Evolutionary conservation across 2,329 filamentous ascomycete genomes (phyloP), one percentile per base, ranked within the genome.

Genomic region (Aureobasidium mangrovei): DNA sequence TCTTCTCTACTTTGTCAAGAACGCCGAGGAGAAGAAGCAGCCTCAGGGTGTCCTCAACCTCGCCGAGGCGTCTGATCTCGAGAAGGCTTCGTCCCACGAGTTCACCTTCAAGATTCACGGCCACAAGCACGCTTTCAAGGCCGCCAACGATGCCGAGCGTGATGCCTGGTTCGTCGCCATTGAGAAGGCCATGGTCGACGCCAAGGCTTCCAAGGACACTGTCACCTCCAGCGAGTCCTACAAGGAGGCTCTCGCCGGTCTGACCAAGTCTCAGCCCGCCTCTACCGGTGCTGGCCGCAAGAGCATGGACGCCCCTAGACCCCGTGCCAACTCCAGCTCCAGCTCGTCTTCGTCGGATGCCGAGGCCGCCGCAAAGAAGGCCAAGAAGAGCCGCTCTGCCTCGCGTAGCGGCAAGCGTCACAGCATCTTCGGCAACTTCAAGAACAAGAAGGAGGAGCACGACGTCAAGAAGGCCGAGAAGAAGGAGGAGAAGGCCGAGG

Each of bases 71-170:
- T 76, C 79, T 43, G 88, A 95, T 69, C 79, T 94, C 56, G 79
- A 80, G 69, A 82, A 84, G 70, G 86, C 90, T 59, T 87, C 89
- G 58, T 68, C 80, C 61, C 80, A 81, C 74, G 91, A 93, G 74
- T 95, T 98, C 78, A 77, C 83, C 67, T 86, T 97, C 78, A 88
- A 85, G 69, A 74, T 87, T 68, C 84, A 86, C 73, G 86, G 86
- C 63, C 85, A 94, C 75, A 95, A 95, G 83, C 90, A 96, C 80
- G 81, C 81, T 58, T 95, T 98, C 80, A 91, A 96, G 81, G 88
- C 91, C 56, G 66, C 76, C 64, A 84, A 68, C 65, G 65, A 80
- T 46, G 76, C 82, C 57, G 90, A 96, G 75, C 90, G 91, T 68
- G 89, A 95, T 72, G 88, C 86, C 79, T 97, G 93, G 93, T 82